Percentiles rank a stretch among this genome's conserved stretches.
Conservation (phyloP, 208 protist genomes). For the Trypanosoma brucei region DNA sequence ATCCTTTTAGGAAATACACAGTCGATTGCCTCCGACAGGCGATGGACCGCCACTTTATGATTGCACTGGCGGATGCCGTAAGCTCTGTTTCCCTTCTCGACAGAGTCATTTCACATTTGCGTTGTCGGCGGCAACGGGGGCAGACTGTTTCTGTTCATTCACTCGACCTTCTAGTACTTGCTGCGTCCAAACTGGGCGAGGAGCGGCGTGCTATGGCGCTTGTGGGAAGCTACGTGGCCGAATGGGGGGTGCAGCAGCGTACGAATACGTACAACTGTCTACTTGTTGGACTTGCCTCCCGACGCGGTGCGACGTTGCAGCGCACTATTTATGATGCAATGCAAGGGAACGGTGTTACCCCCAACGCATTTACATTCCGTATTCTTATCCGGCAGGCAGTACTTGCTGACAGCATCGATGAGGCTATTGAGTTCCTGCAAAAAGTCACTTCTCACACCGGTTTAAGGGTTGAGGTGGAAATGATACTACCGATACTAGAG, state of each 20-base stretch:
- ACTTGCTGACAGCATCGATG: constrained; percentile 65
- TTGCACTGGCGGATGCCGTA: constrained; percentile 54
- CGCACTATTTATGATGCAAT: constrained; percentile 59
- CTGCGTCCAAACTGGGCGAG: constrained; percentile 49
- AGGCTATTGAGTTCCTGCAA: constrained; percentile 69
- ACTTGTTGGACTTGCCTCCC: constrained; percentile 37
- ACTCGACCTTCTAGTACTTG: constrained; percentile 73
- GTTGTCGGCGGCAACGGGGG: constrained; percentile 25
- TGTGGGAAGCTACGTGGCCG: constrained; percentile 46
- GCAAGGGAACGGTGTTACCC: constrained; percentile 46
- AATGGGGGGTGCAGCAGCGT: constrained; percentile 56
- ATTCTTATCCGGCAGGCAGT: constrained; percentile 82
- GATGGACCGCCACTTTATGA: constrained; percentile 81
- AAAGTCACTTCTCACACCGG: constrained; percentile 50
- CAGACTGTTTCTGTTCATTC: constrained; percentile 63
- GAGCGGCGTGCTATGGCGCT: constrained; percentile 65
- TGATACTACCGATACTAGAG: constrained; percentile 81
- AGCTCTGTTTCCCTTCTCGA: constrained; percentile 33
- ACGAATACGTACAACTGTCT: constrained; percentile 76
- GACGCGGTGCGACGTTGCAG: constrained; percentile 50
- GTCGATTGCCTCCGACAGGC: constrained; percentile 67
- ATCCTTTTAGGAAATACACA: constrained; percentile 54
- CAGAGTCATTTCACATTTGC: constrained; percentile 50
- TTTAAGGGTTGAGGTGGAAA: constrained; percentile 84
- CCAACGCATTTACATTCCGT: constrained; percentile 72